Evolutionary conservation across 805 yeast genomes (phyloP).

Genomic region (Saccharomycopsis capsularis): DNA sequence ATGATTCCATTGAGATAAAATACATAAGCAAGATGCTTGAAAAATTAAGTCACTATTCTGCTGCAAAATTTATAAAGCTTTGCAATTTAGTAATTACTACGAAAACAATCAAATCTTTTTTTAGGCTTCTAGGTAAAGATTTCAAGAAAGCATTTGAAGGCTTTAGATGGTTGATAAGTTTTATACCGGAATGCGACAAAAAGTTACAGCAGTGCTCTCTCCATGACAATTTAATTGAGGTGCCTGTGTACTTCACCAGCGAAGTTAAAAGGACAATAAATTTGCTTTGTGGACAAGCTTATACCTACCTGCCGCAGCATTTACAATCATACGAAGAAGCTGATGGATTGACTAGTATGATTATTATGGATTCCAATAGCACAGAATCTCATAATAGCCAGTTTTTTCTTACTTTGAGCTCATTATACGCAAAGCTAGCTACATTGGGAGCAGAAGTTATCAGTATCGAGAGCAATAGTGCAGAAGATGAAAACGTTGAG

Average conservation of each 20-base stretch:
- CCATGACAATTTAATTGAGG: neutral
- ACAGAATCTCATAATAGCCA: neutral
- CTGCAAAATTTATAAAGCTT: conserved; percentile 8
- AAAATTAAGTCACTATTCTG: conserved; percentile 11
- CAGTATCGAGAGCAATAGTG: neutral
- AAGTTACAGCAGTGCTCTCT: no score
- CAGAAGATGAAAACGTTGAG: neutral
- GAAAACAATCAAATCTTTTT: conserved; percentile 6
- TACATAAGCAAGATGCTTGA: conserved; percentile 20
- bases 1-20: conserved; percentile 23
- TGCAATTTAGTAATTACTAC: conserved; percentile 12
- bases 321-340: neutral
- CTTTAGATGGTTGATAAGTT: neutral
- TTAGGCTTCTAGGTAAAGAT: conserved; percentile 1
- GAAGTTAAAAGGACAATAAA: neutral
- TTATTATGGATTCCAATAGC: neutral
- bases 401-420: neutral
- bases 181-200: neutral
- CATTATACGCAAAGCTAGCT: neutral
- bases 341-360: neutral
- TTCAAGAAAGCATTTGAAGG: conserved; percentile 2
- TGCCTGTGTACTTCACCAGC: neutral
- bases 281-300: neutral
- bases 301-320: neutral
- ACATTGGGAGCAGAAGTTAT: neutral